These are phyloP conservation scores for Bipolaris sorokiniana DNA, from an alignment of 2,329 filamentous ascomycete genomes.

Conservation along the genomic window DNA sequence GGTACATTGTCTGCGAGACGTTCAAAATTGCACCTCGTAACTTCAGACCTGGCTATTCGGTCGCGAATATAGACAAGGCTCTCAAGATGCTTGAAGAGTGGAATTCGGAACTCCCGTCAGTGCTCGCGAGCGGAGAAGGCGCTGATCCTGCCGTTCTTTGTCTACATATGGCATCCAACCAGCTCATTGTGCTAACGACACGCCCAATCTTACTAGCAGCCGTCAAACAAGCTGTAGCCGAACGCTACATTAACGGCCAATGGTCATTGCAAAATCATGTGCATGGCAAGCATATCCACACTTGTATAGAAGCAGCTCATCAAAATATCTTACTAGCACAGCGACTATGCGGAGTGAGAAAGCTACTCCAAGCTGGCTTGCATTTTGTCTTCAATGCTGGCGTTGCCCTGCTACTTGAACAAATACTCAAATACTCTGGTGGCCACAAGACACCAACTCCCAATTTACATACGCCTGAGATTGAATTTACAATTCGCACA, in stretches of 20 bases:
- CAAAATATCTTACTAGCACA: constrained; percentile 29
- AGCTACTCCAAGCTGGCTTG: constrained; percentile 31
- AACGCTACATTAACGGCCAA: constrained; percentile 20
- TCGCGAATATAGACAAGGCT: constrained; percentile 24
- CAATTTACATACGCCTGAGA: constrained; percentile 12
- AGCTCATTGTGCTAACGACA: constrained; percentile 34
- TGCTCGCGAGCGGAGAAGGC: constrained; percentile 17
- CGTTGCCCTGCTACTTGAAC: constrained; percentile 33
- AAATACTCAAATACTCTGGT: constrained; percentile 16
- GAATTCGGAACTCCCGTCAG: constrained; percentile 23
- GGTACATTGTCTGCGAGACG: constrained; percentile 36
- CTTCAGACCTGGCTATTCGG: constrained; percentile 8
- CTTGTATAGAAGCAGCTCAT: constrained; percentile 28
- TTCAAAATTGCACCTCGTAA: constrained; percentile 31
- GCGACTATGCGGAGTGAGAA: constrained; percentile 16
- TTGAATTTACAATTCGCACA: constrained; percentile 30
- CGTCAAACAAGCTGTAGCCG: constrained; percentile 32
- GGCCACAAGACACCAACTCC: not conserved
- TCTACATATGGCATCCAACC: constrained; percentile 34
- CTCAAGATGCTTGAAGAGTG: constrained; percentile 31
- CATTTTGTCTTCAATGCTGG: constrained; percentile 39
- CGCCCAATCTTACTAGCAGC: constrained; percentile 33
- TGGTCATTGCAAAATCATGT: constrained; percentile 19
- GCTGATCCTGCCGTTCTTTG: constrained; percentile 31
- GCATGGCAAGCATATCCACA: constrained; percentile 19